Evolutionary conservation across 495 filamentous ascomycete species (phyloP), one percentile per base, ranked within the genome.

Genomic region (Xylaria venustula): DNA sequence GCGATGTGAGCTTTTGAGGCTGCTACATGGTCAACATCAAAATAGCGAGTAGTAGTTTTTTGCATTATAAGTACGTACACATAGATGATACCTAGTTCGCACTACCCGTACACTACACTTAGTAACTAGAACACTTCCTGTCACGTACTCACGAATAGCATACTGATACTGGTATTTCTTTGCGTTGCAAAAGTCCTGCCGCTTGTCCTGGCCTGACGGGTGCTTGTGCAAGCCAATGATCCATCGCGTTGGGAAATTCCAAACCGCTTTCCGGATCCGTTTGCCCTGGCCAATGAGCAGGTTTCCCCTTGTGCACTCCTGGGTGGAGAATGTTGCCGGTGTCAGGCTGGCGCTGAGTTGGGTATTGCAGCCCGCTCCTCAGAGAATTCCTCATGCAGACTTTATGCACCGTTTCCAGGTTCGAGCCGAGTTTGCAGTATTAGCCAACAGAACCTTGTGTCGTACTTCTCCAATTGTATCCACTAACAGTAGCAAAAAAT

Each of bases 321-420:
- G 36, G n/a, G 51, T 54, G 36, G 36, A 20, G 22, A 20, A 30
- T 42, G 8, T 20, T 20, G 5, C 51, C 8, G 51, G 36, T 41
- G 26, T 32, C 51, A 42, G 51, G 51, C 20, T 52, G 49, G 32
- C 47, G 36, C 17, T 22, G 49, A 37, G 30, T 22, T 49, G n/a
- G n/a, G 14, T 37, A 37, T 42, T 12, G 51, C 40, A 14, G 40
- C 17, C 22, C 40, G 42, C 41, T 25, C 25, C 23, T 53, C 34
- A 15, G 32, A 42, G 34, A 28, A 51, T 25, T 52, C 20, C 34
- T 30, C 57, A 59, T 60, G 57, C 57, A 60, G 57, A 52, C 28
- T 60, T 52, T n/a, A 60, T 60, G 57, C 57, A 60, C 47, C 36
- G 37, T 52, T 52, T 60, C 48, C 57, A 51, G 37, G 57, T 30